These are phyloP conservation scores for Setaria italica DNA, from an alignment of 202 grass and related monocot genomes.

Conservation along the genomic window DNA sequence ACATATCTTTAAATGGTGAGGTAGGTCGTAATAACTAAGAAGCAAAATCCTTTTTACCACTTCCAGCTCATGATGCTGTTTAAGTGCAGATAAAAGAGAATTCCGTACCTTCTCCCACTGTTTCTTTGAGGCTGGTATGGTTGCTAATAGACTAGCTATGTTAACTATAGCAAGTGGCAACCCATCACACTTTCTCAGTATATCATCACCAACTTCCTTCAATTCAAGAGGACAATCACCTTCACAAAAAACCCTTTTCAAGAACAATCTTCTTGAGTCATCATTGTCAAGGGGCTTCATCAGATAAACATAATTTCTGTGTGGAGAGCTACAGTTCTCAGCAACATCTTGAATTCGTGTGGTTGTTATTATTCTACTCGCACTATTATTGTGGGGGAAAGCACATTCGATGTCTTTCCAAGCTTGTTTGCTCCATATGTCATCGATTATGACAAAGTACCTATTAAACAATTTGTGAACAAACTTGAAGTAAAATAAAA, in stretches of 20 bases:
- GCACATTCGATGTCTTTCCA: conserved; percentile 34
- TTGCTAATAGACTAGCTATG: conserved; percentile 46
- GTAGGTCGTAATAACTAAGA: conserved; percentile 52
- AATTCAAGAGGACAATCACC: conserved; percentile 17
- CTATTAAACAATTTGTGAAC: background rate
- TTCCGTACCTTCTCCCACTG: conserved; percentile 33
- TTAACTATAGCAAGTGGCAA: conserved; percentile 46
- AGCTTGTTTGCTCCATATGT: conserved; percentile 33
- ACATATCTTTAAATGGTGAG: conserved; percentile 43
- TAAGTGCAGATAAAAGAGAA: conserved; percentile 30
- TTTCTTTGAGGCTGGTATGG: conserved; percentile 17
- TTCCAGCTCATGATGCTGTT: conserved; percentile 12
- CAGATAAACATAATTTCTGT: conserved; percentile 10
- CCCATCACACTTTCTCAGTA: conserved; percentile 42
- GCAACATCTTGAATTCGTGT: conserved; percentile 48
- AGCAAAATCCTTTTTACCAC: conserved; percentile 38
- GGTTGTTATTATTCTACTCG: conserved; percentile 41
- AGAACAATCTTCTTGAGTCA: conserved; percentile 33
- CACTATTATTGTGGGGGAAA: conserved; percentile 18
- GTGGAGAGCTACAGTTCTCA: conserved; percentile 7
- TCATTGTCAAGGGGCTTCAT: conserved; percentile 27
- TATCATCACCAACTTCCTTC: conserved; percentile 16
- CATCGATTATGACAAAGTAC: conserved; percentile 42
- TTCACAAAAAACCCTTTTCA: conserved; percentile 21
- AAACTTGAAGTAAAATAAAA: too few relatives aligned